Base-by-base conservation (phyloP, 805 yeast genomes). In the Grigorovia yakushimaensis region DNA sequence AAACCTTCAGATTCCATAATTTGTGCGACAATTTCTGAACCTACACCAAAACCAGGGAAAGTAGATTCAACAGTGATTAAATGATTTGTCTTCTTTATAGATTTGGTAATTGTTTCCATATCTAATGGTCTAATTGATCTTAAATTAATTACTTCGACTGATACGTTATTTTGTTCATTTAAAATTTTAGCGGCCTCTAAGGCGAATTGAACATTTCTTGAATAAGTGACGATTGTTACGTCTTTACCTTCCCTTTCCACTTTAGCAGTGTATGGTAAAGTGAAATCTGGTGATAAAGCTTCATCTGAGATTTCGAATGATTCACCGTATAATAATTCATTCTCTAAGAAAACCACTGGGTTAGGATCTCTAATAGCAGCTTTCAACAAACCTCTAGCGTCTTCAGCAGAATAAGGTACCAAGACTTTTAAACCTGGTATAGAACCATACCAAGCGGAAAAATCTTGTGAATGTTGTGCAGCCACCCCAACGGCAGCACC, bases 401-500 rank as follows among this genome's bases (percentile, higher is more conserved):
- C 99, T 73, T 85, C 96, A 45, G 98, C 84, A 47, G 93, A 81
- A 74, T 82, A 93, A 47, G 99, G 99, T 42, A 95, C 87, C 44
- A 93, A 72, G 39, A 93, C 99, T 76, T 93, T 93, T 68, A 93
- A 77, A 68, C 99, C 99, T 51, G 99, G 99, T 60, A 93, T 88
- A 45, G 94, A 75, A 56, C 96, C 98, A 73, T 93, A 93, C 98
- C 98, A 93, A 47, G 96, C 88, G 48, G 96, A 77, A 70, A 81
- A 93, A 73, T 88, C 95, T 74, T 93, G 99, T 23, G 98, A 93
- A 74, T 93, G 99, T 73, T 93, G 99, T 50, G 99, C 99, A 60
- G 80, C 99, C 59, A 93, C 98, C 79, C 98, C 98, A 44, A 97
- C 97, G 58, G 98, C 96, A 44, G 98, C 96, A 72, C 98, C 99